Percentiles rank a stretch among this genome's conserved stretches.
Conservation (phyloP, 805 yeast species). For the Teunomyces stri region DNA sequence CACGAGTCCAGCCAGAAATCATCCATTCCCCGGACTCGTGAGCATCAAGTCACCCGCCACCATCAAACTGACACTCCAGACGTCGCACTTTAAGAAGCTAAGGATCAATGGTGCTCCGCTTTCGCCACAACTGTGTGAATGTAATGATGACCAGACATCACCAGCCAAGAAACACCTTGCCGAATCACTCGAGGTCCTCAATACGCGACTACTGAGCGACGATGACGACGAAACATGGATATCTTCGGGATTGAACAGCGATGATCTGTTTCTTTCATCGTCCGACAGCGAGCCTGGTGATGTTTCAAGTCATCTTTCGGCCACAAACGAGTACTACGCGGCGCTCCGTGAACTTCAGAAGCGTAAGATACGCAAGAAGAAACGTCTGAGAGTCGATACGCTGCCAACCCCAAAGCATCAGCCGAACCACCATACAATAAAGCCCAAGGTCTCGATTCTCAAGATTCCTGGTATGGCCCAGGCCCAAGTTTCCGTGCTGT, state of each 20-base stretch:
- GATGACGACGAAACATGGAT: slow-evolving; percentile 20
- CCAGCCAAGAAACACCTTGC: slow-evolving; percentile 9
- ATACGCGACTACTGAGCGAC: slow-evolving; percentile 10
- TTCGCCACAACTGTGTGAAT: background rate
- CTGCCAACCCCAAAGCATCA: slow-evolving; percentile 41
- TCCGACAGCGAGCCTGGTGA: slow-evolving; percentile 7
- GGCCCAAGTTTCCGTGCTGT: background rate
- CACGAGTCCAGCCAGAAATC: slow-evolving; percentile 1
- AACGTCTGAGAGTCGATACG: slow-evolving; percentile 7
- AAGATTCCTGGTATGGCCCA: slow-evolving; percentile 15
- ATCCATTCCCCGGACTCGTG: slow-evolving; percentile 16
- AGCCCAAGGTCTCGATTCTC: slow-evolving; percentile 42
- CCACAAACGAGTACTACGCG: slow-evolving; percentile 21
- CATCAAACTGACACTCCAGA: slow-evolving; percentile 32
- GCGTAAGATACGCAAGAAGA: slow-evolving; percentile 10
- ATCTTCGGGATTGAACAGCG: slow-evolving; percentile 25
- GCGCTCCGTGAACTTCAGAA: slow-evolving; percentile 9
- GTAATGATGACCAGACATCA: slow-evolving; percentile 6
- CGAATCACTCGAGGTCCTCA: slow-evolving; percentile 10
- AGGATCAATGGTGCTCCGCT: slow-evolving; percentile 38
- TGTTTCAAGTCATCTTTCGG: slow-evolving; percentile 3
- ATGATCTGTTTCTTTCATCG: slow-evolving; percentile 1
- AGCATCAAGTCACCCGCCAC: slow-evolving; percentile 37
- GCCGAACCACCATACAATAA: slow-evolving; percentile 41
- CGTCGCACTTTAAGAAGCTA: slow-evolving; percentile 41